These are phyloP conservation scores for Aegilops umbellulata DNA, from an alignment of 176 grass and related monocot species.

Conservation along the genomic window DNA sequence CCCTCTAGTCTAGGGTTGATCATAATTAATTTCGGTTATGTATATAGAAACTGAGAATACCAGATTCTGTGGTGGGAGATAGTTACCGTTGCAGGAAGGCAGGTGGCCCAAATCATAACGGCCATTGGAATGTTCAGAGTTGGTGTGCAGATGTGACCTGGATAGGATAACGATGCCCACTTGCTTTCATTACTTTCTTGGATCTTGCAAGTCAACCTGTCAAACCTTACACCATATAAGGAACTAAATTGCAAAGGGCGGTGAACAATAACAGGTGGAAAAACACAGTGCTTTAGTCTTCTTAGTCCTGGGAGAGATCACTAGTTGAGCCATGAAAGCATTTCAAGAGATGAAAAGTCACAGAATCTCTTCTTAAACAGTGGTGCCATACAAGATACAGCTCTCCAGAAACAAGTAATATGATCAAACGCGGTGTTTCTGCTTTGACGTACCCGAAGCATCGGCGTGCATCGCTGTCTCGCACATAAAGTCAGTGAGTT, in stretches of 20 bases:
- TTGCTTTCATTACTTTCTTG: not conserved
- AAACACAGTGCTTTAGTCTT: not conserved
- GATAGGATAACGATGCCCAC: slow-evolving; percentile 5
- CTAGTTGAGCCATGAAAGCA: not conserved
- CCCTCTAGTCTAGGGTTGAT: not conserved
- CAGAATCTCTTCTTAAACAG: not conserved
- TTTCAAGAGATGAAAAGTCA: not conserved
- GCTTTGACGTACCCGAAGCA: not conserved
- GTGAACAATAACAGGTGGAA: not conserved
- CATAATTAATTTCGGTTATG: not conserved
- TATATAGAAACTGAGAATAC: not conserved
- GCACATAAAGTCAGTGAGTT: not conserved
- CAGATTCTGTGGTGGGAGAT: not conserved
- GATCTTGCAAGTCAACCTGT: slow-evolving; percentile 6
- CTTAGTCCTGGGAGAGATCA: not conserved
- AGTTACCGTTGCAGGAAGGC: slow-evolving; percentile 33
- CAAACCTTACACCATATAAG: not conserved
- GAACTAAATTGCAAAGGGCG: not conserved
- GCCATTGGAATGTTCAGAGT: slow-evolving; percentile 3
- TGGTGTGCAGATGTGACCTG: slow-evolving; percentile 20
- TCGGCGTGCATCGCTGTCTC: not conserved
- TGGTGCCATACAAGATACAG: not conserved
- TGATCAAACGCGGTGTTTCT: not conserved
- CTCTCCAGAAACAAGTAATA: not conserved
- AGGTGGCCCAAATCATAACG: slow-evolving; percentile 16